Percentiles rank a stretch among this genome's conserved stretches.
phyloP scores from a whole-genome alignment of 305 asterid species.

The Ruellia speciosa region DNA sequence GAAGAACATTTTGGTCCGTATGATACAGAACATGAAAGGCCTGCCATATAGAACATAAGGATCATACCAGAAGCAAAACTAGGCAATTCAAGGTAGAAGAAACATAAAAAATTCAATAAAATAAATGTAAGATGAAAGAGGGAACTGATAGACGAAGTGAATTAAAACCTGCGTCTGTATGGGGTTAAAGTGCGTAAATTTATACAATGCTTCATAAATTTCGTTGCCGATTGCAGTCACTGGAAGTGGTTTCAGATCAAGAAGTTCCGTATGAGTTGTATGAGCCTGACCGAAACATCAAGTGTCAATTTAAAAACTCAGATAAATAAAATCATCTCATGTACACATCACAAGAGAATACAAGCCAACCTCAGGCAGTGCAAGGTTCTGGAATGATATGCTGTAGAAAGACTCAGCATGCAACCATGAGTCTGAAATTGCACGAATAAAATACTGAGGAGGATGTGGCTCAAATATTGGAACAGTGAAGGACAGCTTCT shows the following conservation, averaged over 20 bases:
- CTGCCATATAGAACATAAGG: slow-evolving; percentile 39
- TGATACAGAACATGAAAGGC: slow-evolving; percentile 92
- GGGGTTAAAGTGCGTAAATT: slow-evolving; percentile 90
- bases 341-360: slow-evolving; percentile 14
- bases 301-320: slow-evolving; percentile 12
- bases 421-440: slow-evolving; percentile 94
- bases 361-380: slow-evolving; percentile 79
- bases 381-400: slow-evolving; percentile 82
- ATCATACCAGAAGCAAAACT: slow-evolving; percentile 26
- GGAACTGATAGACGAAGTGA: slow-evolving; percentile 5
- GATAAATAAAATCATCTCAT: slow-evolving; percentile 13
- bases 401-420: slow-evolving; percentile 81
- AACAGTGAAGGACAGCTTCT: slow-evolving; percentile 85
- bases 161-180: slow-evolving; percentile 90
- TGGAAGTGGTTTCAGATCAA: slow-evolving; percentile 95
- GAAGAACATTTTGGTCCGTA: slow-evolving; percentile 83
- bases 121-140: slow-evolving; percentile 5
- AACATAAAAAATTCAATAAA: not conserved
- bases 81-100: slow-evolving; percentile 13
- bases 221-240: slow-evolving; percentile 88
- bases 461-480: slow-evolving; percentile 99
- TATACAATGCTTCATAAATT: slow-evolving; percentile 75
- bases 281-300: slow-evolving; percentile 51
- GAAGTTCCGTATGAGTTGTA: slow-evolving; percentile 89
- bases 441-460: slow-evolving; percentile 91